Base-by-base conservation (phyloP, 2,329 filamentous ascomycete genomes). In the Rhinocladiella mackenziei region DNA sequence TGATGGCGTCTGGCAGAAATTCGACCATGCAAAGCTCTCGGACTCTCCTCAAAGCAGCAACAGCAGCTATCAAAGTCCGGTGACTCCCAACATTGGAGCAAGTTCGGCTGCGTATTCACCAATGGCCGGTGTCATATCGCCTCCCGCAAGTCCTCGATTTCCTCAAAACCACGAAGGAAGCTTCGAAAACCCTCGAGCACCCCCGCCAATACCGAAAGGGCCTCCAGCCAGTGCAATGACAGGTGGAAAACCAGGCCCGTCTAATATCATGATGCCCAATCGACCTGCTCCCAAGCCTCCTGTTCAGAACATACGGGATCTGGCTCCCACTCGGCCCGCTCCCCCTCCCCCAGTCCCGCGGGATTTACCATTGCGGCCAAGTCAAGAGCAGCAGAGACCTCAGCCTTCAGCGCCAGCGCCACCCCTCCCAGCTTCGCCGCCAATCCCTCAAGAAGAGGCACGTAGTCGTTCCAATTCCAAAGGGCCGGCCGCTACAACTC, bases 171-270 rank as follows among this genome's bases (percentile, higher is more conserved):
- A 87, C 69, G 83, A 89, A 75, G 86, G 87, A 62, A 97, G 88
- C 72, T 98, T 97, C 67, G 92, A 97, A 70, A 97, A 98, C 62
- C 92, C 92, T 36, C 80, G 92, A 61, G 86, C 91, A 13, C 86
- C 92, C 28, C 92, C 92, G 53, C 92, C 91, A 8, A 86, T 96
- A 49, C 89, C 91, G 45, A 63, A 77, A 23, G 64, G 60, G 40
- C 57, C 60, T 25, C 65, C 66, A 29, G 59, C 58, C 33, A 73
- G 32, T 31, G 58, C 58, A 28, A 51, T 56, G 28, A 40, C 65
- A 32, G 62, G 69, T 22, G 68, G 71, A 30, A 62, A 66, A 43
- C 77, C 77, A 62, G 77, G 80, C 53, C 63, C 75, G 50, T 14
- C 40, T 11, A 39, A 36, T 14, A 76, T 77, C 39, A 67, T 89